Conservation (phyloP, 257 asterid genomes). For the Solanum pennellii region DNA sequence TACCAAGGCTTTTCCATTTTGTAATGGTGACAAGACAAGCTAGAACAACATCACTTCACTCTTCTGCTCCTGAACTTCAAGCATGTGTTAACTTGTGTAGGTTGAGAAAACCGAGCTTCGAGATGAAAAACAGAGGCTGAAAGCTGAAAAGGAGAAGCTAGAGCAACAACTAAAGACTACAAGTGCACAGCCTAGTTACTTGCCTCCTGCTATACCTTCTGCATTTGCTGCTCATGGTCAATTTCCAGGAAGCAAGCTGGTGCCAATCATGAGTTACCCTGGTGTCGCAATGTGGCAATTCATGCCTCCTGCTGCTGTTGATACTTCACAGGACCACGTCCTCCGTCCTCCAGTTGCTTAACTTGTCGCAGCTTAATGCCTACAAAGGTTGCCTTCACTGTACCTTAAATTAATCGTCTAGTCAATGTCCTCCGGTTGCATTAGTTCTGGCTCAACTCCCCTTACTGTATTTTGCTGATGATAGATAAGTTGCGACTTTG, state of each 20-base stretch:
- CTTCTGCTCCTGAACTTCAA: not conserved
- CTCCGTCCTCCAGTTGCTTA: conserved; percentile 95
- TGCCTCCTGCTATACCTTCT: conserved; percentile 53
- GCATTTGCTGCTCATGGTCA: conserved; percentile 60
- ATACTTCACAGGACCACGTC: conserved; percentile 94
- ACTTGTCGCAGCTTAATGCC: conserved; percentile 12
- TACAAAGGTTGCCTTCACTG: not conserved
- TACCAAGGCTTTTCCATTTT: not conserved
- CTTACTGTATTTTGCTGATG: conserved; percentile 32
- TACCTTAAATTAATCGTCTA: conserved; percentile 15
- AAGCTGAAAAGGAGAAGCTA: conserved; percentile 83
- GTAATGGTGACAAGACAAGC: not conserved
- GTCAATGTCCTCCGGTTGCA: conserved; percentile 13
- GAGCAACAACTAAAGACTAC: conserved; percentile 74
- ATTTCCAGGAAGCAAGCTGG: conserved; percentile 61
- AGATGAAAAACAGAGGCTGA: conserved; percentile 86
- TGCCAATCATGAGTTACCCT: conserved; percentile 81
- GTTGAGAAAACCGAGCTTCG: conserved; percentile 85
- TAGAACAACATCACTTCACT: not conserved
- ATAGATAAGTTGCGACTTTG: not conserved
- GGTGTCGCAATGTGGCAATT: conserved; percentile 99
- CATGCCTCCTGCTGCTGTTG: conserved; percentile 97
- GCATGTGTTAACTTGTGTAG: conserved; percentile 20
- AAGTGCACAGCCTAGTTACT: conserved; percentile 42
- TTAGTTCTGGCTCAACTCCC: conserved; percentile 18